Percentiles rank a stretch among this genome's conserved stretches.
Conservation (phyloP, 2,329 filamentous ascomycete species). For the Microthyrium microscopicum region DNA sequence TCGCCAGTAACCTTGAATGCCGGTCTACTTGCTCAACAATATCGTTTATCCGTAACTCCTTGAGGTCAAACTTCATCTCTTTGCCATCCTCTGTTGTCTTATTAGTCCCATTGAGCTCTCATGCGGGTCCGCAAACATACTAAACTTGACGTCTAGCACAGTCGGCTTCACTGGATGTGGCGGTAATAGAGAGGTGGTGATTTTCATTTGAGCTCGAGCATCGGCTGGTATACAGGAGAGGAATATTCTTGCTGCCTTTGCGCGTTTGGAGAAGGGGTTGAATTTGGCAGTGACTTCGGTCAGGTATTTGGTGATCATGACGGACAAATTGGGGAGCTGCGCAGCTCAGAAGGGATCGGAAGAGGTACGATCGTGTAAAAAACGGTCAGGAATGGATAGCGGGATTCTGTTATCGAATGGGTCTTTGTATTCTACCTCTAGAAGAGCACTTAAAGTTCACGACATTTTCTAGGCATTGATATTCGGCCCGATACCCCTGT, state of each 20-base stretch:
- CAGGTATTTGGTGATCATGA: constrained; percentile 74
- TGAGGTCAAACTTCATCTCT: constrained; percentile 66
- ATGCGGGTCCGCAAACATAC: constrained; percentile 30
- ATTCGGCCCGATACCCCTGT: no score
- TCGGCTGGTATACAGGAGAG: constrained; percentile 69
- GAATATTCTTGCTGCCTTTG: constrained; percentile 75
- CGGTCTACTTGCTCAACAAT: constrained; percentile 79
- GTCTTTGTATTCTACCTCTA: no score
- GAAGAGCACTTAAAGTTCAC: no score
- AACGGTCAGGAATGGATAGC: no score
- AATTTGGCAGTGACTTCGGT: constrained; percentile 74
- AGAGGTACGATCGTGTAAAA: no score
- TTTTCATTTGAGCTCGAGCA: constrained; percentile 59
- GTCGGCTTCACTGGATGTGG: constrained; percentile 51
- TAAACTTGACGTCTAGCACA: constrained; percentile 67
- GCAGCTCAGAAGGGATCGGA: no score
- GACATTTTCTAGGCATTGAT: no score
- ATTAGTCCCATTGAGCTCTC: constrained; percentile 11
- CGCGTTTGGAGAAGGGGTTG: constrained; percentile 72
- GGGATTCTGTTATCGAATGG: no score
- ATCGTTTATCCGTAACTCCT: constrained; percentile 69
- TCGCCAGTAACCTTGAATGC: constrained; percentile 66
- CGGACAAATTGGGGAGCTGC: no score
- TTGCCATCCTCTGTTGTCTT: constrained; percentile 65
- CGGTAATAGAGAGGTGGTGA: constrained; percentile 62